A percentile compares a stretch with the other conserved stretches of the same genome.
These are phyloP conservation scores for Fusarium papillatum DNA, from an alignment of 2,329 filamentous ascomycete species.

Conservation along the genomic window DNA sequence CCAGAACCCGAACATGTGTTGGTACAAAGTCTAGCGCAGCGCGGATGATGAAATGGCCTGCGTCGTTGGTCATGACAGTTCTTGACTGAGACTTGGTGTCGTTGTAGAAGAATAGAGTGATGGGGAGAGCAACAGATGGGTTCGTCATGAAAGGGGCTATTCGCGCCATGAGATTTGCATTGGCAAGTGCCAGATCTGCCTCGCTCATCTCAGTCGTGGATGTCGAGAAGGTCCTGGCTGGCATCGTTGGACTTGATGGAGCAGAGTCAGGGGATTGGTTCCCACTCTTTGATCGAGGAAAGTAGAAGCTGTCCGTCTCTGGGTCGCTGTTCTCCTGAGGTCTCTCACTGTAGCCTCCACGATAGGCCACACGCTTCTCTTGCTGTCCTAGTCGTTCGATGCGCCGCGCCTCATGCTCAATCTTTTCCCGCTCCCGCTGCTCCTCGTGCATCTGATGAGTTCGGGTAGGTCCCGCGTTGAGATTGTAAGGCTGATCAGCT, in stretches of 20 bases:
- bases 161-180: conserved; percentile 88
- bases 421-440: conserved; percentile 71
- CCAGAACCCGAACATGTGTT: conserved; percentile 89
- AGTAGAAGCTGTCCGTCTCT: conserved; percentile 49
- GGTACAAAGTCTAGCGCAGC: conserved; percentile 91
- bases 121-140: conserved; percentile 80
- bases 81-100: conserved; percentile 84
- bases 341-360: conserved; percentile 80
- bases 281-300: conserved; percentile 46
- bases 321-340: conserved; percentile 61
- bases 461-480: conserved; percentile 34
- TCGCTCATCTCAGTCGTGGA: conserved; percentile 74
- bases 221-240: conserved; percentile 52
- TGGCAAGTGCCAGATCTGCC: conserved; percentile 83
- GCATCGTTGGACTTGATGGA: conserved; percentile 59
- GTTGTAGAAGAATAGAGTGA: conserved; percentile 97
- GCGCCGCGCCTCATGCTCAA: conserved; percentile 80
- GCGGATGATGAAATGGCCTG: conserved; percentile 88
- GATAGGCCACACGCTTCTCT: conserved; percentile 78
- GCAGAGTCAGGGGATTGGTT: conserved; percentile 55
- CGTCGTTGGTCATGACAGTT: conserved; percentile 87
- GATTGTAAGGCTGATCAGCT: conserved; percentile 48
- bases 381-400: conserved; percentile 80
- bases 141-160: conserved; percentile 92
- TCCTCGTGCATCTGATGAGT: conserved; percentile 57